Percentiles rank a stretch among this genome's conserved stretches.
Conservation (phyloP, 208 protist genomes). For the Trypanosoma rangeli region DNA sequence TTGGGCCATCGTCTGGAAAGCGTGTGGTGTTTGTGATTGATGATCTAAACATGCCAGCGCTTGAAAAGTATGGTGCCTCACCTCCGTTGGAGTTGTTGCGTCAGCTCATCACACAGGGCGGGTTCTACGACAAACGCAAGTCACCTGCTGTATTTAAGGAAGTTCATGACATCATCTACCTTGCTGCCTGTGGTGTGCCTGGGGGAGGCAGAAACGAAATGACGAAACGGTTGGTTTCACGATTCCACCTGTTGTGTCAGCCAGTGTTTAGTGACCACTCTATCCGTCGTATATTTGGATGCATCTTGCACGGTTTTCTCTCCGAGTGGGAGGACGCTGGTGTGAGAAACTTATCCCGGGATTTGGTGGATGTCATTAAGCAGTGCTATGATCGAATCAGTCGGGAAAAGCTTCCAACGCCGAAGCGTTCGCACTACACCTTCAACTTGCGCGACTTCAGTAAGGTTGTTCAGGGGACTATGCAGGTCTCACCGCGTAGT, state of each 20-base stretch:
- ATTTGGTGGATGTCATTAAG: conserved; percentile 93
- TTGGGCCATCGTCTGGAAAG: conserved; percentile 91
- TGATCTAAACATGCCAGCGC: conserved; percentile 96
- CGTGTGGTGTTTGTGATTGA: conserved; percentile 93
- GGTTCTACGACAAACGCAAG: conserved; percentile 94
- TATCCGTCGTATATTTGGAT: conserved; percentile 94
- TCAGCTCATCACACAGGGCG: conserved; percentile 93
- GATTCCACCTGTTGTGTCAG: conserved; percentile 95
- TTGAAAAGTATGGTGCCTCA: conserved; percentile 94
- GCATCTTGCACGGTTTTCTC: conserved; percentile 93
- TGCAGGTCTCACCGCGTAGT: conserved; percentile 80
- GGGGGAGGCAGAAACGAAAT: conserved; percentile 95
- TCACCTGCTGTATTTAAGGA: conserved; percentile 91
- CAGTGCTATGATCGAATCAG: conserved; percentile 95
- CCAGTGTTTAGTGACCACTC: conserved; percentile 85
- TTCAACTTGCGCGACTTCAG: conserved; percentile 98
- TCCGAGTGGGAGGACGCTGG: conserved; percentile 60
- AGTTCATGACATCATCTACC: conserved; percentile 86
- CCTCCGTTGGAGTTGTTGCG: conserved; percentile 95
- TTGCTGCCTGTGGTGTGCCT: conserved; percentile 93
- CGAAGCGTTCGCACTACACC: conserved; percentile 98
- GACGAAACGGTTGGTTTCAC: conserved; percentile 90
- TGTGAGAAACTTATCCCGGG: conserved; percentile 45
- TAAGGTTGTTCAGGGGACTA: conserved; percentile 97
- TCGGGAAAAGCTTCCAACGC: conserved; percentile 95